A percentile compares a stretch with the other conserved stretches of the same genome.
Conservation (phyloP, 2,329 filamentous ascomycete species). For the Fusarium praegraminearum region DNA sequence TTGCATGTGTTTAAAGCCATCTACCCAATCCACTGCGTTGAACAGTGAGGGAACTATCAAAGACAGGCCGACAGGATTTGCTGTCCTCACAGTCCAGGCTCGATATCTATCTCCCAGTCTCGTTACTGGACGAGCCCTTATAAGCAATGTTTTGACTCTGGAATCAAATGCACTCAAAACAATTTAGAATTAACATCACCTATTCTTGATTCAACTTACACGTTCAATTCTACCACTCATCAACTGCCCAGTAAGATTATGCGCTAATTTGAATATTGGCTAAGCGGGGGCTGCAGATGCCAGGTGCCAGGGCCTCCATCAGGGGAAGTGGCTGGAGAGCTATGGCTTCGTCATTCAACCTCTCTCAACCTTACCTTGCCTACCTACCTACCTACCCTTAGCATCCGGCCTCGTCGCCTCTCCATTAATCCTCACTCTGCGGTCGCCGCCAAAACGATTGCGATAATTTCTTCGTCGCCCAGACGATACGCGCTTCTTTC, state of each 20-base stretch:
- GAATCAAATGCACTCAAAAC: neutral
- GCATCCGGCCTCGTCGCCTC: slow-evolving; percentile 26
- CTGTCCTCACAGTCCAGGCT: neutral
- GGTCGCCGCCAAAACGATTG: slow-evolving; percentile 35
- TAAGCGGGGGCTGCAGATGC: slow-evolving; percentile 43
- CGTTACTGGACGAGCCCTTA: neutral
- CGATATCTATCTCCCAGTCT: neutral
- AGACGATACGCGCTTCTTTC: slow-evolving; percentile 1
- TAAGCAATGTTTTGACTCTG: neutral
- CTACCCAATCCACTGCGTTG: neutral
- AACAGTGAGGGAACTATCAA: neutral
- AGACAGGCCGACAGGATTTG: neutral
- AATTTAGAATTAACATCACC: neutral
- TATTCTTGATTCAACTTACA: neutral
- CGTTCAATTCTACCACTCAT: neutral
- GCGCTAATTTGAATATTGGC: slow-evolving; percentile 45
- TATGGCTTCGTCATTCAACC: slow-evolving; percentile 48
- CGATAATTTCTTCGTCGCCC: neutral
- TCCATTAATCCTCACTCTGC: slow-evolving; percentile 19
- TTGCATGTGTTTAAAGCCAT: neutral
- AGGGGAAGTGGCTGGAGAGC: slow-evolving; percentile 49
- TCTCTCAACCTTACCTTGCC: slow-evolving; percentile 21
- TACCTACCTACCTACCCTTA: neutral
- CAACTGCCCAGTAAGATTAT: slow-evolving; percentile 33
- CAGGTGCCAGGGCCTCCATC: slow-evolving; percentile 19